These are phyloP conservation scores for Wickerhamomyces mucosus DNA, from an alignment of 805 yeast species.

Conservation along the genomic window DNA sequence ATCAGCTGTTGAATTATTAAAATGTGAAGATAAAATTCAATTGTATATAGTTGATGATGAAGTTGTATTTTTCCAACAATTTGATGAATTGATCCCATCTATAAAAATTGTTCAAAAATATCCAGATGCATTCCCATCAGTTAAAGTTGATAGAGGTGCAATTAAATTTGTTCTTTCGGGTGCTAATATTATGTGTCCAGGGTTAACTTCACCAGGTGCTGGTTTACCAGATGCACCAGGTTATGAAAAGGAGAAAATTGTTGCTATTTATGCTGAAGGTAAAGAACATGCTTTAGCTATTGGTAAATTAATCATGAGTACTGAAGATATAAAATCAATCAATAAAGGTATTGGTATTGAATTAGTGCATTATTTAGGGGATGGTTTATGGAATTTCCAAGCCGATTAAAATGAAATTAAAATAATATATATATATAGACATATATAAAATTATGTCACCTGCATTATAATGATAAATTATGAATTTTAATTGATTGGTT, in stretches of 20 bases:
- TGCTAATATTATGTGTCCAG: slow-evolving; percentile 96
- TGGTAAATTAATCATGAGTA: slow-evolving; percentile 81
- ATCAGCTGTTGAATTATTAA: slow-evolving; percentile 66
- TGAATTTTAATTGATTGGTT: neutral
- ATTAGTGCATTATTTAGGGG: slow-evolving; percentile 75
- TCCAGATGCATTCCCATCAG: slow-evolving; percentile 76
- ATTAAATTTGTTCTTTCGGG: slow-evolving; percentile 93
- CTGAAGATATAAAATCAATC: slow-evolving; percentile 72
- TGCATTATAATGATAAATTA: slow-evolving; percentile 2
- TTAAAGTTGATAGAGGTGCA: slow-evolving; percentile 93
- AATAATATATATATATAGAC: too few species aligned
- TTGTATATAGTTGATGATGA: slow-evolving; percentile 65
- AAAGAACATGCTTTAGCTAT: slow-evolving; percentile 85
- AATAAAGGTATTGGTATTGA: slow-evolving; percentile 91
- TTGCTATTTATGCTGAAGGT: slow-evolving; percentile 84
- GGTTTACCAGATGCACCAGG: slow-evolving; percentile 64
- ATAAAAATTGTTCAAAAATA: slow-evolving; percentile 69
- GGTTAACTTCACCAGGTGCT: slow-evolving; percentile 82
- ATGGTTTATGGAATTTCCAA: slow-evolving; percentile 70
- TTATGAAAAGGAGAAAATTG: slow-evolving; percentile 57
- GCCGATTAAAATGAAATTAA: slow-evolving; percentile 27
- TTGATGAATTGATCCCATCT: slow-evolving; percentile 69
- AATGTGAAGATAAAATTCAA: slow-evolving; percentile 86
- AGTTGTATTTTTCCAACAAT: slow-evolving; percentile 72
- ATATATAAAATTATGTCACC: neutral